Base-by-base conservation (phyloP, 352 stramenopile species). In the Phytopythium ostracodes region DNA sequence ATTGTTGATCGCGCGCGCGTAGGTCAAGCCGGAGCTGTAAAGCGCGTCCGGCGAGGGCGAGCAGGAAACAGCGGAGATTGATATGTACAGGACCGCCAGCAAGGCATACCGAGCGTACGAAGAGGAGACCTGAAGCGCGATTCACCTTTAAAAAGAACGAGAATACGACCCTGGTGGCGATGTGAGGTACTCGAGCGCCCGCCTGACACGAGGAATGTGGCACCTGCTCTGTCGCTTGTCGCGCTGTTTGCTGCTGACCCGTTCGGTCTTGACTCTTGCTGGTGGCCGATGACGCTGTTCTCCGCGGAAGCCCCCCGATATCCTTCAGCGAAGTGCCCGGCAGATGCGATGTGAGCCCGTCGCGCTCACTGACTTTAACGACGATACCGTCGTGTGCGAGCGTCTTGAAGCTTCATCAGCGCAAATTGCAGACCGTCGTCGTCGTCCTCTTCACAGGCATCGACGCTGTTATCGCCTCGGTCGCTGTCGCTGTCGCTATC, bases 81-180 rank as follows among this genome's bases (percentile, higher is more conserved):
- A 68, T 65, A 59, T 63, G 51, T 58, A 64, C 63, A 60, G 49
- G 56, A 20, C 47, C 55, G 36, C 38, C 42, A 42, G 40, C 35
- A 18, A 59, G 33, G 53, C 15, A 33, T 29, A 22, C n/a, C 33
- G 53, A 49, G 53, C 53, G 33, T 5, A 17, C 18, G 38, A 49
- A 44, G 31, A 31, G 31, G 31, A 44, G 10, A 25, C 31, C 0
- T 20, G 31, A 57, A n/a, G 31, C 51, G 22, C 55, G 22, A 49
- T 43, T 64, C 62, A 73, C 69, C 72, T 56, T 64, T 72, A 60
- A 59, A n/a, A 64, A 51, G 66, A 58, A 68, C 65, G 29, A 44
- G 59, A 63, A 64, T 65, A 72, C 66, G 50, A 75, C 62, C 44
- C 47, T 56, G 53, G 58, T 68, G 64, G 67, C 43, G 42, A 43